A percentile compares a stretch with the other conserved stretches of the same genome.
phyloP scores from a whole-genome alignment of 257 asterid species.

The Lycium barbarum region DNA sequence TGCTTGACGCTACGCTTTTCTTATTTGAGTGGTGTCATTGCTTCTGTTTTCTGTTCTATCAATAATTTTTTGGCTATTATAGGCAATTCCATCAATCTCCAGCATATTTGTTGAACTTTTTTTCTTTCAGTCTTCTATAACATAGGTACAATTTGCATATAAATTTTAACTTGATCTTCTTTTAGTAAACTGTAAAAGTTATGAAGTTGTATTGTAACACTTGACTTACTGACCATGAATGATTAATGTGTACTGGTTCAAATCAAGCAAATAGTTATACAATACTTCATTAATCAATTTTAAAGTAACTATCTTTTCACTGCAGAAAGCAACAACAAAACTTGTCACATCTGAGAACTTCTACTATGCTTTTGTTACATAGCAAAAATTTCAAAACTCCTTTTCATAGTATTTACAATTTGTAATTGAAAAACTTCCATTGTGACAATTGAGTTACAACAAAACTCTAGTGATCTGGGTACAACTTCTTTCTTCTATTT shows the following conservation, averaged over 20 bases:
- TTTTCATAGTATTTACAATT: slow-evolving; percentile 7
- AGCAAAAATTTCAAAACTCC: not conserved
- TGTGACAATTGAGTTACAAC: slow-evolving; percentile 33
- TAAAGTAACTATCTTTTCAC: not conserved
- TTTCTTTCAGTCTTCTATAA: not conserved
- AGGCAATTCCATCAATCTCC: not conserved
- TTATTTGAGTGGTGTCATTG: not conserved
- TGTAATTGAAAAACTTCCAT: not conserved
- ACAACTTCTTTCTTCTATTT: slow-evolving; percentile 44
- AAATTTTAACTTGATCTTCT: not conserved
- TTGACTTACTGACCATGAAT: not conserved
- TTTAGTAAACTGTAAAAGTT: not conserved
- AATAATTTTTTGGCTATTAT: not conserved
- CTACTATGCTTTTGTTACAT: slow-evolving; percentile 12
- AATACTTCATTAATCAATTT: not conserved
- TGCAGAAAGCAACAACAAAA: not conserved
- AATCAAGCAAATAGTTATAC: not conserved
- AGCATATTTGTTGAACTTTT: not conserved
- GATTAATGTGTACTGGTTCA: not conserved
- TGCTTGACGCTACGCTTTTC: too few relatives aligned
- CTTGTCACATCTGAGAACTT: slow-evolving; percentile 23
- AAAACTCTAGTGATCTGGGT: slow-evolving; percentile 45
- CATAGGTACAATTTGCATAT: not conserved
- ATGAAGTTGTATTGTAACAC: not conserved
- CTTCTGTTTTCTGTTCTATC: not conserved